These are phyloP conservation scores for Acacia concinna DNA, from an alignment of 331 rosid genomes.

Conservation along the genomic window DNA sequence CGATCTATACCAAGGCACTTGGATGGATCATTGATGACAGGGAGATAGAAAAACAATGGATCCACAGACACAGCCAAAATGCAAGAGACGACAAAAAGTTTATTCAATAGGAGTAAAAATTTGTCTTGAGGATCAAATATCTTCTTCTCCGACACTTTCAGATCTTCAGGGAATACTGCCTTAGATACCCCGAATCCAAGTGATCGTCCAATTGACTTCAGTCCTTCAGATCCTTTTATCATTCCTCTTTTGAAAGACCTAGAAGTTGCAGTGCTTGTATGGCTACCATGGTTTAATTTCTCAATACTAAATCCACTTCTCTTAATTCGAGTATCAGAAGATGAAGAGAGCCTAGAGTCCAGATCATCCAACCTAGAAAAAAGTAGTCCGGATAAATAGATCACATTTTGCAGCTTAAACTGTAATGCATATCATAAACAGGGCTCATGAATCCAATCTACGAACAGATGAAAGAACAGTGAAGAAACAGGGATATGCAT, in stretches of 20 bases:
- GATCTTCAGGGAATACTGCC: constrained; percentile 96
- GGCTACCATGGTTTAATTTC: constrained; percentile 62
- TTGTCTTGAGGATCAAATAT: constrained; percentile 96
- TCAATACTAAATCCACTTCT: constrained; percentile 77
- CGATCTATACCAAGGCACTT: constrained; percentile 80
- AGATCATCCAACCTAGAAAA: constrained; percentile 72
- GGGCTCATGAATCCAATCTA: constrained; percentile 20
- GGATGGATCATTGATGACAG: constrained; percentile 55
- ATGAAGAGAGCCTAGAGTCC: constrained; percentile 78
- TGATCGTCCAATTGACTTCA: constrained; percentile 84
- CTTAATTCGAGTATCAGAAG: constrained; percentile 69
- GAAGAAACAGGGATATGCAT: constrained; percentile 14
- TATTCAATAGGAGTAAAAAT: constrained; percentile 76
- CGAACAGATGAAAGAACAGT: constrained; percentile 21
- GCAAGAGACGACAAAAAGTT: constrained; percentile 79
- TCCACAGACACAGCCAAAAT: constrained; percentile 87
- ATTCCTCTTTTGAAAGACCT: constrained; percentile 87
- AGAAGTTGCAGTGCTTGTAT: constrained; percentile 64
- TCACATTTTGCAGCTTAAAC: constrained; percentile 27
- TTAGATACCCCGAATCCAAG: constrained; percentile 85
- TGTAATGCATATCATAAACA: constrained; percentile 17
- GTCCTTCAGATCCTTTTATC: constrained; percentile 95
- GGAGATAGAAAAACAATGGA: constrained; percentile 91
- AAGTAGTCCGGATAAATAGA: constrained; percentile 26
- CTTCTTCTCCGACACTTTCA: constrained; percentile 83